Conservation (phyloP, 169 alveolate species). For the Plasmodium malariae region DNA sequence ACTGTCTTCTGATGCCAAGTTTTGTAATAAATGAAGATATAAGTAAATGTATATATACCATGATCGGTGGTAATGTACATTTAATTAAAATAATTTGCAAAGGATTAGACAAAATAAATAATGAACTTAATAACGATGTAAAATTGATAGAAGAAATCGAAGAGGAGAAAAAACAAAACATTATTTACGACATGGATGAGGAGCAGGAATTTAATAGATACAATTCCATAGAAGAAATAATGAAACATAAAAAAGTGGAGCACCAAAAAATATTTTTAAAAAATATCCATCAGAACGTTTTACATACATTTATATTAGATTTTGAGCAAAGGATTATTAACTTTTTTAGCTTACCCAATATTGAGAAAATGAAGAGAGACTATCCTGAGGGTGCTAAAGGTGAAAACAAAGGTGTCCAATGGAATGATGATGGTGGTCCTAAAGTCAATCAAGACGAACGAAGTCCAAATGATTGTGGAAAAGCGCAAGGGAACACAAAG, state of each 20-base stretch:
- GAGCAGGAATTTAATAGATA: background rate
- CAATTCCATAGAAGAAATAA: slow-evolving; percentile 42
- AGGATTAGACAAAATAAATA: slow-evolving; percentile 21
- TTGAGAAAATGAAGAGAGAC: slow-evolving; percentile 18
- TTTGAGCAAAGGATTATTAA: slow-evolving; percentile 27
- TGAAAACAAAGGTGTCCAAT: background rate
- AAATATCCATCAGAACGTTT: slow-evolving; percentile 36
- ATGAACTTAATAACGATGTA: slow-evolving; percentile 10
- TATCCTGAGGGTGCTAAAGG: background rate
- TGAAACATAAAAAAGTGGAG: slow-evolving; percentile 21
- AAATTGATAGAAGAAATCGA: slow-evolving; percentile 38
- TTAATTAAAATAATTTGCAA: slow-evolving; percentile 30
- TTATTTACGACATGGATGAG: slow-evolving; percentile 69
- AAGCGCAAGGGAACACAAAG: background rate
- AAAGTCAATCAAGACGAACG: background rate
- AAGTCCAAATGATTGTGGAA: background rate
- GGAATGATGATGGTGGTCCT: background rate
- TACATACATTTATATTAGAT: slow-evolving; percentile 41
- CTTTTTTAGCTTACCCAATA: slow-evolving; percentile 32
- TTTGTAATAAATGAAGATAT: slow-evolving; percentile 33
- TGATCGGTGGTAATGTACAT: slow-evolving; percentile 42
- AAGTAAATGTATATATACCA: slow-evolving; percentile 22
- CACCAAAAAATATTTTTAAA: slow-evolving; percentile 41
- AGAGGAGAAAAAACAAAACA: slow-evolving; percentile 25
- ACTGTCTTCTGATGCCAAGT: slow-evolving; percentile 23